phyloP scores from a whole-genome alignment of 768 basidiomycete species.

The Hortiboletus campestris region DNA sequence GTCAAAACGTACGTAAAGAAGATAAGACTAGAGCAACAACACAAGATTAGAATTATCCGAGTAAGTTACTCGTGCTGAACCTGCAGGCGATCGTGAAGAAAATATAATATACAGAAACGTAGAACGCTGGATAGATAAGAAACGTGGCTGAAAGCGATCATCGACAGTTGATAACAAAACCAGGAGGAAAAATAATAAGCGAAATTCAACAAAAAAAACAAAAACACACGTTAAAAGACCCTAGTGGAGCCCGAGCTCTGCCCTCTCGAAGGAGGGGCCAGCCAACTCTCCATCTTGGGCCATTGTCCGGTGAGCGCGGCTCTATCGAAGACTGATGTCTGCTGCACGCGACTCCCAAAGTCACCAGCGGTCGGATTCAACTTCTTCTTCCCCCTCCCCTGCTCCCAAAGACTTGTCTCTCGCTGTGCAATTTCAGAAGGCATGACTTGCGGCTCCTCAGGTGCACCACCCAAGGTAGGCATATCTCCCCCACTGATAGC shows the following conservation, averaged over 20 bases:
- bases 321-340: slow-evolving; percentile 26
- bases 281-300: slow-evolving; percentile 37
- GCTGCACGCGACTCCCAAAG: slow-evolving; percentile 23
- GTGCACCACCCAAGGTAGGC: slow-evolving; percentile 8
- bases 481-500: slow-evolving; percentile 28
- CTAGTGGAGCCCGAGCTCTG: slow-evolving; percentile 32
- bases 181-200: not conserved
- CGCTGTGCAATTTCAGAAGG: slow-evolving; percentile 5
- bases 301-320: slow-evolving; percentile 29
- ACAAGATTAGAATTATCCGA: slow-evolving; percentile 32
- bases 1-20: slow-evolving; percentile 8
- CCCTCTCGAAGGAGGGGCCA: slow-evolving; percentile 28
- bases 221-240: slow-evolving; percentile 25
- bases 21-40: slow-evolving; percentile 9
- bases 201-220: not conserved
- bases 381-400: slow-evolving; percentile 24
- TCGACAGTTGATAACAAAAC: not conserved
- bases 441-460: not conserved
- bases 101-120: slow-evolving; percentile 28
- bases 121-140: slow-evolving; percentile 7
- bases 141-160: slow-evolving; percentile 8
- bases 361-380: slow-evolving; percentile 14
- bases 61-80: slow-evolving; percentile 33
- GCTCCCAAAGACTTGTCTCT: slow-evolving; percentile 21
- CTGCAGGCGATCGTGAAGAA: slow-evolving; percentile 22